Conservation (phyloP, 495 filamentous ascomycete species). For the Tetracladium setigerum region DNA sequence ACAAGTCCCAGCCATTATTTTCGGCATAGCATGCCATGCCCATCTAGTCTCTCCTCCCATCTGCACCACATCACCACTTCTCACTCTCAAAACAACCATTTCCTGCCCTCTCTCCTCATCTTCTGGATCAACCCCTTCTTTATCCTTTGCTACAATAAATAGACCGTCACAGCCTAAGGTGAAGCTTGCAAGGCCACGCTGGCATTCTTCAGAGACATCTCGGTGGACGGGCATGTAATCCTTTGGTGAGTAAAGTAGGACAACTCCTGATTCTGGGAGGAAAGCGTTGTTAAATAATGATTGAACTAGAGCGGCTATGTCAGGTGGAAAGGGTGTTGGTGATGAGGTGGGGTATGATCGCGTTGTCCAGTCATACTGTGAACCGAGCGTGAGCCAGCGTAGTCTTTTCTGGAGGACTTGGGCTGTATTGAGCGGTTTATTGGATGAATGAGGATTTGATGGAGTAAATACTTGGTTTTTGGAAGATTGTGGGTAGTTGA, state of each 20-base stretch:
- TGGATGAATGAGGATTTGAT: slow-evolving; percentile 50
- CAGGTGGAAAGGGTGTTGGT: slow-evolving; percentile 66
- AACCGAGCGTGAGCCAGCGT: slow-evolving; percentile 88
- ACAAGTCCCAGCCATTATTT: slow-evolving; percentile 68
- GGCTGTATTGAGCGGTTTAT: slow-evolving; percentile 61
- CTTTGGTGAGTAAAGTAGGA: slow-evolving; percentile 81
- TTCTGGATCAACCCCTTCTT: slow-evolving; percentile 37
- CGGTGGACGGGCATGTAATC: slow-evolving; percentile 86
- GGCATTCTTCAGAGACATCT: slow-evolving; percentile 76
- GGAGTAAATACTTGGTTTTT: slow-evolving; percentile 46
- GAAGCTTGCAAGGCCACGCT: slow-evolving; percentile 68
- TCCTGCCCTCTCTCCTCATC: slow-evolving; percentile 25
- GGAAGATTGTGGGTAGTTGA: slow-evolving; percentile 32
- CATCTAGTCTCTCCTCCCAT: slow-evolving; percentile 73
- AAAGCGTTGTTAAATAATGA: slow-evolving; percentile 66
- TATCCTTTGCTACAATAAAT: slow-evolving; percentile 55
- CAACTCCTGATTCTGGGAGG: slow-evolving; percentile 39
- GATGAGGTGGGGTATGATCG: slow-evolving; percentile 61
- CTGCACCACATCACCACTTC: slow-evolving; percentile 76
- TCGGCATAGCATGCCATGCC: slow-evolving; percentile 93
- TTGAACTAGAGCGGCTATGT: slow-evolving; percentile 57
- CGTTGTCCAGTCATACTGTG: slow-evolving; percentile 88
- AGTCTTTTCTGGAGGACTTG: slow-evolving; percentile 69
- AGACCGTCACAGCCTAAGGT: slow-evolving; percentile 84
- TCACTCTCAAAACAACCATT: slow-evolving; percentile 44